Conservation (phyloP, 768 basidiomycete species). For the Suillus discolor region DNA sequence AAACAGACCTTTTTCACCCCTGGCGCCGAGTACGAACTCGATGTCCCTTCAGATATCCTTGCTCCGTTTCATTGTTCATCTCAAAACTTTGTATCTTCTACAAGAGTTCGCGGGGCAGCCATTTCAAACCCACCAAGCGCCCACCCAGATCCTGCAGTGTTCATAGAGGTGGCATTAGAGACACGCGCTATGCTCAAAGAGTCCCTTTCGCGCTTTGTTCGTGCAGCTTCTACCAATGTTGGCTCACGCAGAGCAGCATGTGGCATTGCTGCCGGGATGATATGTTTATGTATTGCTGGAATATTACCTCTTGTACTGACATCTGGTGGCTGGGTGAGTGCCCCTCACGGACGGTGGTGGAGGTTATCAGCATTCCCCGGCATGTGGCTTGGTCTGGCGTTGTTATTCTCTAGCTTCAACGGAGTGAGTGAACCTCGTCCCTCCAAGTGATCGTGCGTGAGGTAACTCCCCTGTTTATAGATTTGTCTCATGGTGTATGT, state of each 20-base stretch:
- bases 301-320: conserved; percentile 56
- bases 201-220: conserved; percentile 66
- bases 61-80: conserved; percentile 55
- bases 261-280: conserved; percentile 64
- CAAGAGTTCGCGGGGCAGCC: conserved; percentile 11
- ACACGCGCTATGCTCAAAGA: conserved; percentile 60
- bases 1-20: conserved; percentile 83
- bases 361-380: conserved; percentile 66
- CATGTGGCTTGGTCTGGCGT: conserved; percentile 67
- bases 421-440: conserved; percentile 46
- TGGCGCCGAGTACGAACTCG: conserved; percentile 69
- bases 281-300: conserved; percentile 49
- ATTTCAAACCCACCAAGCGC: conserved; percentile 33
- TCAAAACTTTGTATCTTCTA: conserved; percentile 28
- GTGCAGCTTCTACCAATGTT: conserved; percentile 67
- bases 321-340: conserved; percentile 35
- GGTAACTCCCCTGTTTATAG: conserved; percentile 21
- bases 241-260: conserved; percentile 71
- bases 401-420: conserved; percentile 63
- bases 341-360: conserved; percentile 48
- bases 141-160: conserved; percentile 69
- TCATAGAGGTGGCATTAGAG: conserved; percentile 60
- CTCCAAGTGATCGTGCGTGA: neutral
- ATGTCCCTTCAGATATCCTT: conserved; percentile 66
- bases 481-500: conserved; percentile 76